Evolutionary conservation across 23 red algal genomes (phyloP), one percentile per base, ranked within the genome.

Genomic region (Gracilaria gracilis): DNA sequence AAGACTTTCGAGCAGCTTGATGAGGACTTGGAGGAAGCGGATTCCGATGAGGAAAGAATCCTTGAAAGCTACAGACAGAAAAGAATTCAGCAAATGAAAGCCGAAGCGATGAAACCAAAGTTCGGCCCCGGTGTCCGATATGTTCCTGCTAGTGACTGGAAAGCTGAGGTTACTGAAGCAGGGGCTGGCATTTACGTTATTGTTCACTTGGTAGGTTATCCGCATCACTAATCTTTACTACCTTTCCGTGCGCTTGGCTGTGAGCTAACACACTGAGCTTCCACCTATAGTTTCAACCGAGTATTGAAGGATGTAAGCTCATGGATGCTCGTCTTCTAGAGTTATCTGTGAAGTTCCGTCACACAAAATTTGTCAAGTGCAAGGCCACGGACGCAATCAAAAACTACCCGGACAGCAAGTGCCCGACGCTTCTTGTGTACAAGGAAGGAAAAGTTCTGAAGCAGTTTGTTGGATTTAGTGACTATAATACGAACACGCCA

Each of bases 371-470:
- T 96, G 80, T 96, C 6, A 67, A 72, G 27, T 96, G 87, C 54
- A 91, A 87, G 81, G 87, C 94, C 38, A 86, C 77, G 13, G 94
- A 96, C 73, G 94, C 94, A 16, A 90, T 96, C 53, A 88, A 86
- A 67, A 96, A 96, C 54, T 96, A 96, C 35, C 94, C 94, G 16
- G 94, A 96, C 28, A 77, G 64, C 75, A 90, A 92, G 61, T 93
- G 88, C 58, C 94, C 94, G 24, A 96, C 94, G 11, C 75, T 96
- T 44, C 94, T 96, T 57, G 80, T 96, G 17, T 96, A 96, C 81
- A 93, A 96, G 40, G 78, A 54, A 40, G 94, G 94, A 32, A 92
- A 86, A 32, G 88, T 96, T 19, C 55, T 93, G 11, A 85, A 86
- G 57, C 88, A 96, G 50, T 88, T 96, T 20, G 77, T 96, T 32